These are phyloP conservation scores for Thielaviopsis punctulata DNA, from an alignment of 2,329 filamentous ascomycete species.

Conservation along the genomic window DNA sequence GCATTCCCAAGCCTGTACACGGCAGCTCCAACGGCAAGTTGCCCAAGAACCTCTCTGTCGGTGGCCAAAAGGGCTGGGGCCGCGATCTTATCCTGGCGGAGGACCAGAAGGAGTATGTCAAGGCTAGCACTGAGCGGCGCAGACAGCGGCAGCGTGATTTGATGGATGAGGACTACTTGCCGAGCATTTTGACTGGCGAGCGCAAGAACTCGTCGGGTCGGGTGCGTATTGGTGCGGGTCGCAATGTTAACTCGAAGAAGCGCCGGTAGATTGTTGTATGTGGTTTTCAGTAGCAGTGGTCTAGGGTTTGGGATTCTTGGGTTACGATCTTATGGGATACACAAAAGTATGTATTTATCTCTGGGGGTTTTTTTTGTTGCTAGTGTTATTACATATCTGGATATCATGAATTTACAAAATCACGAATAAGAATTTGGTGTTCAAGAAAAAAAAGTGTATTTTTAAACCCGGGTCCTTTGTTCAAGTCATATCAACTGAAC, in stretches of 20 bases:
- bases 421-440: background rate
- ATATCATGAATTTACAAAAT: background rate
- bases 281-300: background rate
- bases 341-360: slow-evolving; percentile 7
- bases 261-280: slow-evolving; percentile 1
- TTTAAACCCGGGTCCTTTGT: slow-evolving; percentile 10
- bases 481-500: slow-evolving; percentile 11
- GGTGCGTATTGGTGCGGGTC: slow-evolving; percentile 68
- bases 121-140: slow-evolving; percentile 44
- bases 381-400: background rate
- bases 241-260: slow-evolving; percentile 55
- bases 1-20: slow-evolving; percentile 75
- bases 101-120: slow-evolving; percentile 84
- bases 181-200: slow-evolving; percentile 67
- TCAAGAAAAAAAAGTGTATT: slow-evolving; percentile 1
- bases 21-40: slow-evolving; percentile 66
- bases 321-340: slow-evolving; percentile 6
- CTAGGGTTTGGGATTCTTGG: background rate
- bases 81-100: slow-evolving; percentile 69
- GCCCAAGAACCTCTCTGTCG: slow-evolving; percentile 41
- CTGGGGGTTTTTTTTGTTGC: background rate
- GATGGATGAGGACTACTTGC: slow-evolving; percentile 91
- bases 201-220: slow-evolving; percentile 46
- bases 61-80: slow-evolving; percentile 80
- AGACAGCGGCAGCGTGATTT: slow-evolving; percentile 59